Evolutionary conservation across 169 alveolate species (phyloP).

Genomic region (Plasmodium blacklocki): DNA sequence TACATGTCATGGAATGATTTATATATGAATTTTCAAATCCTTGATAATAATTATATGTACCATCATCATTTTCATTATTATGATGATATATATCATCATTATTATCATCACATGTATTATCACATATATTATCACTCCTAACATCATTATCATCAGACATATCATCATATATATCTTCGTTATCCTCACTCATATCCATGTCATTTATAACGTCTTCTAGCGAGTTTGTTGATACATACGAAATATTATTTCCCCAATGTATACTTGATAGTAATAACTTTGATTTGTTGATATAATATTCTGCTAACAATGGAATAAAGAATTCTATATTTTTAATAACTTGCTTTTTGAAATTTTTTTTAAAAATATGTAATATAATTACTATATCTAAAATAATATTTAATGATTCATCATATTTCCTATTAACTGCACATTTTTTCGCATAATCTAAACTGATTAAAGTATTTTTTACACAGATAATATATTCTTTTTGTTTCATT

Average conservation of each 20-base stretch:
- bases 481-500: slow-evolving; percentile 48
- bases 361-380: slow-evolving; percentile 30
- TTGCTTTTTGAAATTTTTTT: slow-evolving; percentile 42
- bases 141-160: neutral
- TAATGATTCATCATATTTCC: slow-evolving; percentile 52
- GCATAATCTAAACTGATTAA: slow-evolving; percentile 46
- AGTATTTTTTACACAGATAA: slow-evolving; percentile 39
- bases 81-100: neutral
- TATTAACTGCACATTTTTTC: slow-evolving; percentile 54
- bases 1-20: neutral
- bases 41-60: neutral
- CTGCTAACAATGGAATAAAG: slow-evolving; percentile 31
- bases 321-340: slow-evolving; percentile 46
- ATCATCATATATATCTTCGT: too few relatives aligned
- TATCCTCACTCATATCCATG: neutral
- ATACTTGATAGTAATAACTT: slow-evolving; percentile 54
- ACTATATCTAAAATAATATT: slow-evolving; percentile 38
- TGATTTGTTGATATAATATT: slow-evolving; percentile 37
- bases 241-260: slow-evolving; percentile 61
- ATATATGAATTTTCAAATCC: neutral
- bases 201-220: slow-evolving; percentile 53
- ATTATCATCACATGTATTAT: neutral
- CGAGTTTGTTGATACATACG: slow-evolving; percentile 22
- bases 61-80: neutral
- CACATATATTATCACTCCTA: neutral